These are phyloP conservation scores for Trichoderma sp. DNA, from an alignment of 2,329 filamentous ascomycete species.

Conservation along the genomic window DNA sequence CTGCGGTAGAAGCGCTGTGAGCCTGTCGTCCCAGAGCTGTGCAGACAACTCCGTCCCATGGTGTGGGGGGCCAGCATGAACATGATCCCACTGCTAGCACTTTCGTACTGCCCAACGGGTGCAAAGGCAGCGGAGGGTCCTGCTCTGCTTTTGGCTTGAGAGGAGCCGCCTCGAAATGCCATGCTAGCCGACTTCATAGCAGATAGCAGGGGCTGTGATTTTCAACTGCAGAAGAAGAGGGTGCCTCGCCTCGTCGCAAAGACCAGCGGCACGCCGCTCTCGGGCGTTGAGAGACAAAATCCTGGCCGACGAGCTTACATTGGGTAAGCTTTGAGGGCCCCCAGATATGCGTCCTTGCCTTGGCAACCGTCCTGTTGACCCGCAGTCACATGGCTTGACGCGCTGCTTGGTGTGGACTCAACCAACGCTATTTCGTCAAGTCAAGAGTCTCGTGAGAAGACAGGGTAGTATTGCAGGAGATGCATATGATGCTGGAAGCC, in stretches of 20 bases:
- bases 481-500: constrained; percentile 8
- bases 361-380: constrained; percentile 18
- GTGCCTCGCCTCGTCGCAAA: neutral
- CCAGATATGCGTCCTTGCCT: constrained; percentile 17
- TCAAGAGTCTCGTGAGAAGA: constrained; percentile 20
- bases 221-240: constrained; percentile 1
- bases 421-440: constrained; percentile 22
- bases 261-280: constrained; percentile 15
- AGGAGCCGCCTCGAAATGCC: constrained; percentile 18
- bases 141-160: neutral
- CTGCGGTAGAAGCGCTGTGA: neutral
- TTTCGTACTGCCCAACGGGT: constrained; percentile 11
- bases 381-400: constrained; percentile 26
- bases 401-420: constrained; percentile 11
- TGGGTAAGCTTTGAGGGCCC: constrained; percentile 15
- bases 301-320: neutral
- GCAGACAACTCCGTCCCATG: constrained; percentile 9
- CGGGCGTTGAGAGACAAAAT: constrained; percentile 3
- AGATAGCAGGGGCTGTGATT: constrained; percentile 10
- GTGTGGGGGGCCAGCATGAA: constrained; percentile 21
- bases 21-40: neutral
- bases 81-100: constrained; percentile 6
- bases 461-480: constrained; percentile 23
- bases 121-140: constrained; percentile 8
- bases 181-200: constrained; percentile 12